Evolutionary conservation across 2,329 filamentous ascomycete species (phyloP).

Genomic region (Metarhizium brunneum): DNA sequence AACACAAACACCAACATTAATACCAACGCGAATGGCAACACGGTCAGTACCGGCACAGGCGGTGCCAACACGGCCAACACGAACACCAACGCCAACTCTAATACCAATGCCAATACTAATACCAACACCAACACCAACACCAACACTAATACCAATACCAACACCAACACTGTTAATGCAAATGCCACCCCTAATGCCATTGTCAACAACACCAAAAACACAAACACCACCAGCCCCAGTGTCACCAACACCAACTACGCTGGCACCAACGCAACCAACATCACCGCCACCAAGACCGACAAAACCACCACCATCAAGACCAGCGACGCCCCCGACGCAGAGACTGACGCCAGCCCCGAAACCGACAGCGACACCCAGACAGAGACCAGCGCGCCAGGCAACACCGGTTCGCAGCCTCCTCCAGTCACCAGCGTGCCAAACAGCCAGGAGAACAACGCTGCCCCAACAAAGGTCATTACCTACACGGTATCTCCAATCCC

Average conservation of each 20-base stretch:
- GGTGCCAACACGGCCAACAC: not conserved
- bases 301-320: not conserved
- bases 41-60: not conserved
- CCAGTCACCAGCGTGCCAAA: no score
- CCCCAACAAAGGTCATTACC: not conserved
- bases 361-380: not conserved
- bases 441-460: no score
- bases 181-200: no score
- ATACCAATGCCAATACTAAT: not conserved
- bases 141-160: not conserved
- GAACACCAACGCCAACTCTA: not conserved
- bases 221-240: not conserved
- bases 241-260: not conserved
- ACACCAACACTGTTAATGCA: no score
- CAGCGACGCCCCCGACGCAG: not conserved
- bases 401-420: no score
- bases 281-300: not conserved
- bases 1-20: no score
- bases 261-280: not conserved
- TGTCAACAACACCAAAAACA: not conserved
- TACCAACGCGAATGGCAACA: not conserved
- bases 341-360: not conserved
- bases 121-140: not conserved
- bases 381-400: not conserved
- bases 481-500: not conserved